These are phyloP conservation scores for Plasmodium gonderi DNA, from an alignment of 169 alveolate genomes.

Conservation along the genomic window DNA sequence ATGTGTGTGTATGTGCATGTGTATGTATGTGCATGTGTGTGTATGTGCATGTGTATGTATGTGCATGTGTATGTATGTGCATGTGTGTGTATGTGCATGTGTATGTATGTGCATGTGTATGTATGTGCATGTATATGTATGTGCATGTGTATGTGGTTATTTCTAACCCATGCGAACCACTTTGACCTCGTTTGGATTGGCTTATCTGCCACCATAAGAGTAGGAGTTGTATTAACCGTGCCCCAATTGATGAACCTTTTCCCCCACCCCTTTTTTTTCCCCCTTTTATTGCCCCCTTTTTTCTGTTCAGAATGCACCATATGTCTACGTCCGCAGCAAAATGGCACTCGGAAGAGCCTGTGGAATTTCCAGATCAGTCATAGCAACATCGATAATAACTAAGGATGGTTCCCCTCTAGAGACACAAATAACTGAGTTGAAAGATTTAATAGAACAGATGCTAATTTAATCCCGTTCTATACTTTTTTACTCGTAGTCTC, in stretches of 20 bases:
- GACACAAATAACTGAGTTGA: slow-evolving; percentile 95
- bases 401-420: slow-evolving; percentile 96
- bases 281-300: neutral
- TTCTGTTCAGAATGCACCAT: slow-evolving; percentile 94
- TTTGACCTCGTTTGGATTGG: neutral
- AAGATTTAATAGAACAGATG: slow-evolving; percentile 97
- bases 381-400: slow-evolving; percentile 96
- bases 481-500: neutral
- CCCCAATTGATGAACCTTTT: neutral
- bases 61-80: too few relatives aligned
- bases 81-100: too few relatives aligned
- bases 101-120: too few relatives aligned
- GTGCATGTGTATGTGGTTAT: too few relatives aligned
- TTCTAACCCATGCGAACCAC: too few relatives aligned
- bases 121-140: too few relatives aligned
- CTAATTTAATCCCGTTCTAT: slow-evolving; percentile 85
- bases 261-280: neutral
- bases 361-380: slow-evolving; percentile 98
- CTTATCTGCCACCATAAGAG: neutral
- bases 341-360: slow-evolving; percentile 99
- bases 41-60: too few relatives aligned
- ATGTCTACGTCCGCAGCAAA: slow-evolving; percentile 97
- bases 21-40: too few relatives aligned
- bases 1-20: too few relatives aligned
- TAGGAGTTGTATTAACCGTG: too few relatives aligned